Percentiles rank a stretch among this genome's conserved stretches.
Conservation (phyloP, 73 alveolate species). For the Tetrahymena borealis region DNA sequence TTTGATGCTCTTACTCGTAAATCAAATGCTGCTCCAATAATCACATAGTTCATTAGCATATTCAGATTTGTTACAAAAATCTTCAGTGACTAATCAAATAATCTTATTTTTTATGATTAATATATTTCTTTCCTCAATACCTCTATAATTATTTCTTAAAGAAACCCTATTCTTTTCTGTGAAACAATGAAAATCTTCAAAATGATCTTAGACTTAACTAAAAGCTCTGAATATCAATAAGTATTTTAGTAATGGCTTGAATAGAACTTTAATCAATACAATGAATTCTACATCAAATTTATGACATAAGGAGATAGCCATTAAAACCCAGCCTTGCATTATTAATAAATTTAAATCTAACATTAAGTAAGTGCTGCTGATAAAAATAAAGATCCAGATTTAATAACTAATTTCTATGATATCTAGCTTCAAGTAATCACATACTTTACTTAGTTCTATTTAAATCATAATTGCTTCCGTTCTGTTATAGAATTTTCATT, state of each 20-base stretch:
- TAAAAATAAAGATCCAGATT: neutral
- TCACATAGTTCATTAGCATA: neutral
- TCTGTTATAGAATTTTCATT: neutral
- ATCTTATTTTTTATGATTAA: neutral
- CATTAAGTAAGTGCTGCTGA: neutral
- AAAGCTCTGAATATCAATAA: neutral
- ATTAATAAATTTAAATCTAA: neutral
- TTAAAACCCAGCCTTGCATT: neutral
- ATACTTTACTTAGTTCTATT: neutral
- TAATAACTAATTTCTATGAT: neutral
- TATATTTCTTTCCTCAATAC: neutral
- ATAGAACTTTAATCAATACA: neutral
- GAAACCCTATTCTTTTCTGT: neutral
- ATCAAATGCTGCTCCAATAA: neutral
- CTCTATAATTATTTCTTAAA: neutral
- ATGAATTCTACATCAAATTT: neutral
- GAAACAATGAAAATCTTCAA: neutral
- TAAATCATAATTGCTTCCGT: neutral
- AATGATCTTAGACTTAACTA: neutral
- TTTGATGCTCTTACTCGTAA: neutral
- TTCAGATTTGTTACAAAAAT: neutral
- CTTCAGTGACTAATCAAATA: neutral
- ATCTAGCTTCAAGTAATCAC: neutral
- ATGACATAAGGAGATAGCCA: neutral
- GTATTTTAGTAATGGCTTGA: neutral